These are phyloP conservation scores for Ascosphaera pollenicola DNA, from an alignment of 2,329 filamentous ascomycete species.

Conservation along the genomic window DNA sequence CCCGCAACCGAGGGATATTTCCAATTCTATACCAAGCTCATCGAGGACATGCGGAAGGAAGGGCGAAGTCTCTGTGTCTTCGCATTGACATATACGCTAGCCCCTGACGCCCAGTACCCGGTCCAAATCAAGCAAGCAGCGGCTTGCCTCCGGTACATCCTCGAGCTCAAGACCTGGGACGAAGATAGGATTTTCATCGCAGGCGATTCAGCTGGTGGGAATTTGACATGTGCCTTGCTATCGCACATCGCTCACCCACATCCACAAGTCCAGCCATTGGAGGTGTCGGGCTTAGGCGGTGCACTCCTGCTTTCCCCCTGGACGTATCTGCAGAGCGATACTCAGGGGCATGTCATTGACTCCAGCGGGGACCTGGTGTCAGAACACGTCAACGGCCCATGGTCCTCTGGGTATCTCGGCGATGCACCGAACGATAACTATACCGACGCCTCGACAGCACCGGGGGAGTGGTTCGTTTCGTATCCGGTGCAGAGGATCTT, in stretches of 20 bases:
- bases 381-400: conserved; percentile 14
- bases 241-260: conserved; percentile 31
- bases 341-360: conserved; percentile 22
- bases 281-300: conserved; percentile 23
- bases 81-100: conserved; percentile 36
- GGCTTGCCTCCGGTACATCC: conserved; percentile 18
- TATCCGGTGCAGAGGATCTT: conserved; percentile 26
- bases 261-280: conserved; percentile 24
- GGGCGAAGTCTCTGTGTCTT: conserved; percentile 28
- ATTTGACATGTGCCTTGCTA: conserved; percentile 17
- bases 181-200: conserved; percentile 17
- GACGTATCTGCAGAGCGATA: conserved; percentile 23
- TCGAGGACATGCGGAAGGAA: conserved; percentile 18
- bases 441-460: conserved; percentile 27
- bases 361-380: conserved; percentile 27
- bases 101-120: conserved; percentile 22
- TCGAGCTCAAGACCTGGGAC: conserved; percentile 12
- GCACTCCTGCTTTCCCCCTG: conserved; percentile 36
- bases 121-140: conserved; percentile 22
- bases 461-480: conserved; percentile 29
- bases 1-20: conserved; percentile 26
- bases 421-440: conserved; percentile 23
- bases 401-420: conserved; percentile 25
- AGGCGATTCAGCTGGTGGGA: conserved; percentile 24
- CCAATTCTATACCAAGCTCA: conserved; percentile 24